A percentile compares a stretch with the other conserved stretches of the same genome.
phyloP scores from a whole-genome alignment of 2,329 filamentous ascomycete species.

The Elsinoe australis region DNA sequence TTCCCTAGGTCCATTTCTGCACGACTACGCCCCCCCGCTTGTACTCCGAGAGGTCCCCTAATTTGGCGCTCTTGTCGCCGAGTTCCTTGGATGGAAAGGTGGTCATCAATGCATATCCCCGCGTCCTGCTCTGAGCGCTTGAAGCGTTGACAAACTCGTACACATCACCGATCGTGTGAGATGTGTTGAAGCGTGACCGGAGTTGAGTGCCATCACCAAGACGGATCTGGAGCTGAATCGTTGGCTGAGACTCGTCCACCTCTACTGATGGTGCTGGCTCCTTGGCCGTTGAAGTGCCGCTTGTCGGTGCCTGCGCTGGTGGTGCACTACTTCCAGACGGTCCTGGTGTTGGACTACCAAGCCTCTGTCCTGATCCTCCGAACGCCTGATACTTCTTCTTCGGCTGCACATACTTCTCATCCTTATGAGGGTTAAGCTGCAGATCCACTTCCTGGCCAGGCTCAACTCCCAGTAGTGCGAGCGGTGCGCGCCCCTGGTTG shows the following conservation, averaged over 20 bases:
- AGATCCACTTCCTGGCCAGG: slow-evolving; percentile 71
- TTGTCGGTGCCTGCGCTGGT: slow-evolving; percentile 28
- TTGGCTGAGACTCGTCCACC: slow-evolving; percentile 60
- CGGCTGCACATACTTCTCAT: slow-evolving; percentile 63
- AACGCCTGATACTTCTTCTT: slow-evolving; percentile 74
- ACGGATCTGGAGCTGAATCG: slow-evolving; percentile 65
- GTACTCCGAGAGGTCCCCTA: slow-evolving; percentile 44
- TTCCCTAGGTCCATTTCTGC: slow-evolving; percentile 43
- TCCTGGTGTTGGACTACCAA: slow-evolving; percentile 70
- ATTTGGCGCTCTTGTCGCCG: slow-evolving; percentile 51
- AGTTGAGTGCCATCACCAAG: slow-evolving; percentile 69
- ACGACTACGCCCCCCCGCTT: slow-evolving; percentile 49
- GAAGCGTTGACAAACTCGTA: slow-evolving; percentile 66
- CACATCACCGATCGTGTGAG: slow-evolving; percentile 67
- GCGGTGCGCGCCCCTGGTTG: slow-evolving; percentile 64
- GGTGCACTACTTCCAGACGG: slow-evolving; percentile 33
- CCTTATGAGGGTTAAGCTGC: slow-evolving; percentile 64
- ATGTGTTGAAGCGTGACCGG: slow-evolving; percentile 73
- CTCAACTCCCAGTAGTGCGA: slow-evolving; percentile 69
- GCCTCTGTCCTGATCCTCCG: slow-evolving; percentile 59
- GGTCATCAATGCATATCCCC: slow-evolving; percentile 69
- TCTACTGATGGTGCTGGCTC: slow-evolving; percentile 35
- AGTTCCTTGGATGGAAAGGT: slow-evolving; percentile 80
- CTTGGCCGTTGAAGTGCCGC: slow-evolving; percentile 28
- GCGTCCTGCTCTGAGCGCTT: slow-evolving; percentile 47